Percentiles rank a stretch among this genome's conserved stretches.
Evolutionary conservation across 257 asterid genomes (phyloP).

Genomic region (Henckelia pumila): DNA sequence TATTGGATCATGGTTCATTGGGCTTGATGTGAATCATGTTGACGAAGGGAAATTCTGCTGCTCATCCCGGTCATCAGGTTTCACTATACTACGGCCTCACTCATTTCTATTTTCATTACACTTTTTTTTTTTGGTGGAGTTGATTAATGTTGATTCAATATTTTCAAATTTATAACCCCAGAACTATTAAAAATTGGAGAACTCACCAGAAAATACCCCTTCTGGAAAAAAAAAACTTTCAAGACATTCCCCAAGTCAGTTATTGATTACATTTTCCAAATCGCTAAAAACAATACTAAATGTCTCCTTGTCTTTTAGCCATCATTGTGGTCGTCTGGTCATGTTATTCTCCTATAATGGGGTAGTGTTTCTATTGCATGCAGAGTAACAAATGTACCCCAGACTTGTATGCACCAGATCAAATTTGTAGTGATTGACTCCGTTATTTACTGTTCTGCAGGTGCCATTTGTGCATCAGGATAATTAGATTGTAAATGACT

Average conservation of each 20-base stretch:
- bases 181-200: neutral
- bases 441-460: slow-evolving; percentile 29
- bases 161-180: neutral
- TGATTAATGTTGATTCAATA: neutral
- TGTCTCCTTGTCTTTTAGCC: neutral
- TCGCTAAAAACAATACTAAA: neutral
- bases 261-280: neutral
- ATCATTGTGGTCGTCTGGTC: neutral
- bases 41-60: slow-evolving; percentile 91
- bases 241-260: neutral
- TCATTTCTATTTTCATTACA: neutral
- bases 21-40: slow-evolving; percentile 71
- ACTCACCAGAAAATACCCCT: too few species aligned
- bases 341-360: neutral
- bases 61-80: slow-evolving; percentile 81
- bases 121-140: neutral
- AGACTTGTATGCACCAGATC: neutral
- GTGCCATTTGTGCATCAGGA: slow-evolving; percentile 56
- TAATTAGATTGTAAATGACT: slow-evolving; percentile 26
- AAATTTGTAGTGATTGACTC: neutral
- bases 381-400: neutral
- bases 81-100: slow-evolving; percentile 20
- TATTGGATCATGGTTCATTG: slow-evolving; percentile 90
- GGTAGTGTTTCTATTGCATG: too few species aligned
- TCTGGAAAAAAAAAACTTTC: neutral